Percentiles rank a stretch among this genome's conserved stretches.
Conservation (phyloP, 1,139 yeast genomes). For the Hyphopichia fennica region DNA sequence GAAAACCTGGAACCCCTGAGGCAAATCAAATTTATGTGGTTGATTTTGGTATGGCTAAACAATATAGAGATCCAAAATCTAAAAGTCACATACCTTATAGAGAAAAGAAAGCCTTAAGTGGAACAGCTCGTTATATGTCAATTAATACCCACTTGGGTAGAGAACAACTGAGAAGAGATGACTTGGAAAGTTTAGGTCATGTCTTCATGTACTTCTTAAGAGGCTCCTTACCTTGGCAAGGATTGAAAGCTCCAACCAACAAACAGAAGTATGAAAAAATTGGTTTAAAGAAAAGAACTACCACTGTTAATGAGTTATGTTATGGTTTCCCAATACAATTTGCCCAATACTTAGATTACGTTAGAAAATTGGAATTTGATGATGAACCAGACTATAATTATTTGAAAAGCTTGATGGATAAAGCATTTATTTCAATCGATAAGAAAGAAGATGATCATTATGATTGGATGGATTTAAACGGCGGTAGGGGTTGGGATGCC, state of each 20-base stretch:
- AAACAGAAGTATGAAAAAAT: slow-evolving; percentile 81
- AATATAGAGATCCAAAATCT: slow-evolving; percentile 60
- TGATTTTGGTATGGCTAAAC: slow-evolving; percentile 68
- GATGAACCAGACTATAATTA: slow-evolving; percentile 75
- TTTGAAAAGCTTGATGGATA: slow-evolving; percentile 41
- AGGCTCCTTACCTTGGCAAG: slow-evolving; percentile 62
- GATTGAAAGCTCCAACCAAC: slow-evolving; percentile 72
- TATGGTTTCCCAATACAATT: slow-evolving; percentile 72
- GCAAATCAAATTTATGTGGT: slow-evolving; percentile 55
- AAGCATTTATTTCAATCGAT: slow-evolving; percentile 36
- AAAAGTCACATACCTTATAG: slow-evolving; percentile 62
- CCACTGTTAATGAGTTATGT: slow-evolving; percentile 68
- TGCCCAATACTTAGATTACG: slow-evolving; percentile 73
- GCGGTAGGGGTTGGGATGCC: slow-evolving; percentile 83
- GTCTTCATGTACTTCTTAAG: slow-evolving; percentile 62
- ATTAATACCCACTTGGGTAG: slow-evolving; percentile 65
- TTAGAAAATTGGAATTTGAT: slow-evolving; percentile 70
- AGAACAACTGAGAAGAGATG: slow-evolving; percentile 65
- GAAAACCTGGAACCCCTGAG: slow-evolving; percentile 62
- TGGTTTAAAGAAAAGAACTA: slow-evolving; percentile 74
- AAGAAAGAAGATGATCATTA: slow-evolving; percentile 61
- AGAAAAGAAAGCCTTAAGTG: slow-evolving; percentile 62
- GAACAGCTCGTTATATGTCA: slow-evolving; percentile 67
- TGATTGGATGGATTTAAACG: slow-evolving; percentile 83
- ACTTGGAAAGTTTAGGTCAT: slow-evolving; percentile 63